Base-by-base conservation (phyloP, 2,329 filamentous ascomycete species). In the Colletotrichum theobromicola region DNA sequence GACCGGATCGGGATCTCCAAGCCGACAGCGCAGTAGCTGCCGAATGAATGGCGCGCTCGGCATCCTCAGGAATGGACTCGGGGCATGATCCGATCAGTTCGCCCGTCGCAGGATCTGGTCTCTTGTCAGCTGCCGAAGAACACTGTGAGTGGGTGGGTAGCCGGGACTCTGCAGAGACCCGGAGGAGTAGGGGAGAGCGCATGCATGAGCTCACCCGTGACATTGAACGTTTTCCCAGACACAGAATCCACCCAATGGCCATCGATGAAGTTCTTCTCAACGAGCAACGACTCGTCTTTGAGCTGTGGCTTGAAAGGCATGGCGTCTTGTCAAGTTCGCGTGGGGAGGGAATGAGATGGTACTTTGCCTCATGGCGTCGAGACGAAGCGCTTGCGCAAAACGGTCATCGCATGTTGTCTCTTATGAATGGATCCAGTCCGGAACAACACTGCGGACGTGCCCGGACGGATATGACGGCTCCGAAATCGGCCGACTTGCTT, bases 41-140 rank as follows among this genome's bases (percentile, higher is more conserved):
- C 21, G 95, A 95, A 69, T 91, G 87, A 81, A 99, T 97, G 81
- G 97, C 96, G 61, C 88, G 88, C 81, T 95, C 90, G 42, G 94
- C 94, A 82, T 99, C 97, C 78, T 91, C 87, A 76, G 88, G 88
- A 79, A 93, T 90, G 88, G 97, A 97, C 81, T 98, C 96, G 76
- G 97, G 95, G 82, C 93, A 93, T 26, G 91, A 94, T 72, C 94
- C 95, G 79, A 98, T 96, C 50, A 94, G 84, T 78, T 94, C 90
- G 78, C 94, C 94, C 12, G 95, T 95, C 4, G 95, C 93, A 9
- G 97, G 97, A 83, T 99, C 95, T 93, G 79, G 42, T 61, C n/a
- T 7, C 32, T 57, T 13, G 28, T 70, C 18, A 58, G 63, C 26
- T 10, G 18, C 21, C 35, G 37, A 30, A 21, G 16, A 16, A 24